Conservation (phyloP, 148 eudicot genomes). For the Spergularia bocconei region DNA sequence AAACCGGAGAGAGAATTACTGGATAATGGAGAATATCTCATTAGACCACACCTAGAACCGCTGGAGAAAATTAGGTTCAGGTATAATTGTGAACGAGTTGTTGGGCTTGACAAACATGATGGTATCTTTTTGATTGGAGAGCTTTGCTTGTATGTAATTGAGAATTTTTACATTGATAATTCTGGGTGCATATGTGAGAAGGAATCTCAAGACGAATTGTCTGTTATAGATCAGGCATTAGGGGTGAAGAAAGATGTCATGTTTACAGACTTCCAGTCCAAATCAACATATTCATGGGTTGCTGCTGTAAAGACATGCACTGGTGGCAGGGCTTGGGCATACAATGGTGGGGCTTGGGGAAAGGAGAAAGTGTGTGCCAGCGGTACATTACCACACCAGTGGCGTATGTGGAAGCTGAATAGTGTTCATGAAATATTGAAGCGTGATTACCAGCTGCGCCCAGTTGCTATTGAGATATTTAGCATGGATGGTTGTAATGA, state of each 20-base stretch:
- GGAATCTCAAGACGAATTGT: slow-evolving; percentile 86
- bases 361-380: slow-evolving; percentile 78
- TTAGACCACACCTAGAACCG: slow-evolving; percentile 89
- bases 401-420: slow-evolving; percentile 98
- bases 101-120: slow-evolving; percentile 97
- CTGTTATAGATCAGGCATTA: slow-evolving; percentile 91
- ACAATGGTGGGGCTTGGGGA: slow-evolving; percentile 99
- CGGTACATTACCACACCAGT: slow-evolving; percentile 81
- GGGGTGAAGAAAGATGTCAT: slow-evolving; percentile 91
- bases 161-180: slow-evolving; percentile 83
- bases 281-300: slow-evolving; percentile 82
- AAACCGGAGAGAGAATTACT: slow-evolving; percentile 74
- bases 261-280: slow-evolving; percentile 73
- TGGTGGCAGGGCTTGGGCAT: slow-evolving; percentile 99
- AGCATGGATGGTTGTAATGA: slow-evolving; percentile 99
- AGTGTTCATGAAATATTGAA: slow-evolving; percentile 96
- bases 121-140: slow-evolving; percentile 98
- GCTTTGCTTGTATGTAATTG: slow-evolving; percentile 81
- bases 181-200: slow-evolving; percentile 94
- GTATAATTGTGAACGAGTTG: slow-evolving; percentile 94
- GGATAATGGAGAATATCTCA: slow-evolving; percentile 94
- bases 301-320: slow-evolving; percentile 49
- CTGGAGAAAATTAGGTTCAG: slow-evolving; percentile 72
- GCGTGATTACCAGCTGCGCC: slow-evolving; percentile 99
- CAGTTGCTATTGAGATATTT: slow-evolving; percentile 95